Evolutionary conservation across 305 asterid species (phyloP).

Genomic region (Fraxinus dipetala): DNA sequence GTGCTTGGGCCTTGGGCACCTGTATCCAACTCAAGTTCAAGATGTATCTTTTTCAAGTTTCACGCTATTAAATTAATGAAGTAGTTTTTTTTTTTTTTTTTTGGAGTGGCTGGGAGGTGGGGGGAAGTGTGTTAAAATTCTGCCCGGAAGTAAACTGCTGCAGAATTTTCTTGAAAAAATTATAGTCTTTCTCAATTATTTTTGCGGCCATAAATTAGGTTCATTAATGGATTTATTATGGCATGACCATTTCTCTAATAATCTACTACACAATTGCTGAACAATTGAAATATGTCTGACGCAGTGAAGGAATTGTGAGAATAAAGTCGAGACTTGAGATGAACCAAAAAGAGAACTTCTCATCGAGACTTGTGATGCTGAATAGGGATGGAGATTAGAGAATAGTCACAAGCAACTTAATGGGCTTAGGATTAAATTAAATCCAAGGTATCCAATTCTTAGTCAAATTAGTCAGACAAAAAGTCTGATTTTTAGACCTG

Average conservation of each 20-base stretch:
- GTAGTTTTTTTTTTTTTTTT: neutral
- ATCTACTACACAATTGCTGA: neutral
- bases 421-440: neutral
- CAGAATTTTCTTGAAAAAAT: neutral
- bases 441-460: neutral
- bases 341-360: neutral
- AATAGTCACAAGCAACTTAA: neutral
- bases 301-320: neutral
- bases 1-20: neutral
- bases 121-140: neutral
- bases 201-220: neutral
- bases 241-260: neutral
- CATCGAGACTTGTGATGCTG: too few species aligned
- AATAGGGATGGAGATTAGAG: neutral
- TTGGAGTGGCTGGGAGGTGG: neutral
- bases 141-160: neutral
- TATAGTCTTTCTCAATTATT: neutral
- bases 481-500: neutral
- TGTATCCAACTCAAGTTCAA: neutral
- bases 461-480: neutral
- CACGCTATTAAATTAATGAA: neutral
- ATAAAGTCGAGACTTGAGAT: neutral
- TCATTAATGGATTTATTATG: neutral
- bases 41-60: neutral
- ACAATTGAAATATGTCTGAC: neutral